Conservation (phyloP, 225 moss, liverwort and hornwort species). For the Climacium dendroides region DNA sequence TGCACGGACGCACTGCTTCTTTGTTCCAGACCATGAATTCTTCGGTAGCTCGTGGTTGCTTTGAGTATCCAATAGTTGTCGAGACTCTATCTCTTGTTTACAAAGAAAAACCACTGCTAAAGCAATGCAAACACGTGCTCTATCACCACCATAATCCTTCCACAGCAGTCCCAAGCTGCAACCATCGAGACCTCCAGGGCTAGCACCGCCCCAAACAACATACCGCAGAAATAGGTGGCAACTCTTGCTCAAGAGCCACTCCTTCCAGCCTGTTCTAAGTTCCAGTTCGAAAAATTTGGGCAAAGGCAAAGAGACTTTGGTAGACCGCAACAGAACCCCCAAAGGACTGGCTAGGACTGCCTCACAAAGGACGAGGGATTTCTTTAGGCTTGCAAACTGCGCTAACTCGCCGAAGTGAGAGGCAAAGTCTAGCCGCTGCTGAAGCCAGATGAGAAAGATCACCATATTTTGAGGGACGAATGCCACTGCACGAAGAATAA, state of each 20-base stretch:
- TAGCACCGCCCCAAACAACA: conserved; percentile 23
- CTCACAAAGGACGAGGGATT: conserved; percentile 15
- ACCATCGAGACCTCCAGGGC: not conserved
- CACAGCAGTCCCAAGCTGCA: conserved; percentile 30
- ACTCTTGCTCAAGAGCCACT: conserved; percentile 22
- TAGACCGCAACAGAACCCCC: conserved; percentile 16
- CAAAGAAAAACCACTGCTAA: conserved; percentile 3
- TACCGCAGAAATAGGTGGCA: conserved; percentile 13
- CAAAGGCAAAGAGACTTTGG: conserved; percentile 1
- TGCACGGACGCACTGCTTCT: conserved; percentile 20
- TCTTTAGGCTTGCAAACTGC: conserved; percentile 1
- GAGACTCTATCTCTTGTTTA: not conserved
- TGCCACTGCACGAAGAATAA: conserved; percentile 19
- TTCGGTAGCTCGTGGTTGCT: not conserved
- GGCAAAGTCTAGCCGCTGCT: conserved; percentile 25
- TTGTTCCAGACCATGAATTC: conserved; percentile 16
- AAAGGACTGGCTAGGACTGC: conserved; percentile 13
- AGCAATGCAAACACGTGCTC: conserved; percentile 14
- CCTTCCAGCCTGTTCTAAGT: conserved; percentile 9
- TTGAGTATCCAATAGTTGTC: not conserved
- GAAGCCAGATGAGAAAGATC: conserved; percentile 25
- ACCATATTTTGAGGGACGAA: conserved; percentile 19
- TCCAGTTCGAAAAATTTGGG: conserved; percentile 15
- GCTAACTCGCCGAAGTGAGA: not conserved
- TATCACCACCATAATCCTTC: conserved; percentile 35